Evolutionary conservation across 2,329 filamentous ascomycete genomes (phyloP).

Genomic region (Calonectria pteridis): DNA sequence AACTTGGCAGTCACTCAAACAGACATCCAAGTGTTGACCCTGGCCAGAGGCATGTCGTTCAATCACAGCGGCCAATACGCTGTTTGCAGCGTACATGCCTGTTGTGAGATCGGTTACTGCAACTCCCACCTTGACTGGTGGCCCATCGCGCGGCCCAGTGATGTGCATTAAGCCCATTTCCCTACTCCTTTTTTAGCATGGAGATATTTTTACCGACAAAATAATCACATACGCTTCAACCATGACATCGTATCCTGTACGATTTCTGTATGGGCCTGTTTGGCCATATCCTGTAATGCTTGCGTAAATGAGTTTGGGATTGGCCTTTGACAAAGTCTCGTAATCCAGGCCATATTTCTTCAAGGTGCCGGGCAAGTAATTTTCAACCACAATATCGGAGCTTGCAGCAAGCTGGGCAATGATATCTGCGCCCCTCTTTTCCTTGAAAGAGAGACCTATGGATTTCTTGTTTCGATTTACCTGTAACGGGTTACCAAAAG

Average conservation of each 20-base stretch:
- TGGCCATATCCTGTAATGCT: not conserved
- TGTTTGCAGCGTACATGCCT: not conserved
- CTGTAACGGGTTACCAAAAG: not conserved
- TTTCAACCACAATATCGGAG: not conserved
- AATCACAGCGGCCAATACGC: not conserved
- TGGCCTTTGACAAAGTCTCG: not conserved
- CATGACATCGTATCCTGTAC: not conserved
- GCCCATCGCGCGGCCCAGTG: not conserved
- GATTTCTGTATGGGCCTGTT: not conserved
- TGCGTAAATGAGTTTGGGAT: not conserved
- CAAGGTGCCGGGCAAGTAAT: not conserved
- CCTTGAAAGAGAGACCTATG: not conserved
- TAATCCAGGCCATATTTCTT: not conserved
- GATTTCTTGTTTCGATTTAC: constrained; percentile 1
- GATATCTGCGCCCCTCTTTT: not conserved
- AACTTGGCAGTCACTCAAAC: not conserved
- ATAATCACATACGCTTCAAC: not conserved
- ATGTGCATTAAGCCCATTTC: constrained; percentile 2
- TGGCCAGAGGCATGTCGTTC: not conserved
- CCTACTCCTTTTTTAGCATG: not conserved
- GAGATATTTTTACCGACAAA: fast-evolving
- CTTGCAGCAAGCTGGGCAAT: not conserved
- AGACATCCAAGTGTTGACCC: not conserved
- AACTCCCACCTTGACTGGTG: not conserved
- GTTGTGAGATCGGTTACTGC: not conserved